Base-by-base conservation (phyloP, 208 protist genomes). In the Acanthamoeba lugdunensis region DNA sequence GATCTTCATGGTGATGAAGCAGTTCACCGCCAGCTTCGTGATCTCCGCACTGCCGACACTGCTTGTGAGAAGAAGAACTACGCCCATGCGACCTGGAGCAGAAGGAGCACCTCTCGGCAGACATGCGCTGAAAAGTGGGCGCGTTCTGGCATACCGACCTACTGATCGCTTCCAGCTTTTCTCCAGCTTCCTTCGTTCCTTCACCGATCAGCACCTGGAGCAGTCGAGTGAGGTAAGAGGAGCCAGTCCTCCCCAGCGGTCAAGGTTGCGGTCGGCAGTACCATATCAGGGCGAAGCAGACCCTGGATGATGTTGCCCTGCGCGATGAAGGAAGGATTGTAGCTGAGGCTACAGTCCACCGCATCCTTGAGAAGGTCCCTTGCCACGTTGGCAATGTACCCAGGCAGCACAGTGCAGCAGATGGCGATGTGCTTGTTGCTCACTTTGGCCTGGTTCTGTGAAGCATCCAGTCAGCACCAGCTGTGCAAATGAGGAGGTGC, bases 1-100 rank as follows among this genome's bases (percentile, higher is more conserved):
- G 37, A 97, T 97, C 90, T 97, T 97, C 82, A 94, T 97, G 4
- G 96, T 97, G n/a, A 97, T 91, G 88, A 96, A 97, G 67, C 96
- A 97, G 58, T 97, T 97, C 6, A 97, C 61, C 6, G 94, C 84
- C 48, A 96, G 56, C 92, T 96, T 96, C 33, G 90, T 94, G 45
- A 96, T 96, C 89, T 96, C 96, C 18, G 96, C 95, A 65, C 87
- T 94, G 52, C 7, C 5, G 45, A 3, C 45, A 11, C 2, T 11
- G 7, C 45, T 3, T 9, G 71, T 14, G 33, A 48, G 13, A 23
- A 25, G 18, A 33, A 25, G 92, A 25, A 91, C 30, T 92, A 75
- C 25, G 41, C 28, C 30, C 5, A 11, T 54, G 54, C 14, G 79
- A 28, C 11, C 8, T 45, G 18, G 13, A 23, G 37, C 0, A 9